Base-by-base conservation (phyloP, 345 rosid species). In the Eucalyptus pauciflora region DNA sequence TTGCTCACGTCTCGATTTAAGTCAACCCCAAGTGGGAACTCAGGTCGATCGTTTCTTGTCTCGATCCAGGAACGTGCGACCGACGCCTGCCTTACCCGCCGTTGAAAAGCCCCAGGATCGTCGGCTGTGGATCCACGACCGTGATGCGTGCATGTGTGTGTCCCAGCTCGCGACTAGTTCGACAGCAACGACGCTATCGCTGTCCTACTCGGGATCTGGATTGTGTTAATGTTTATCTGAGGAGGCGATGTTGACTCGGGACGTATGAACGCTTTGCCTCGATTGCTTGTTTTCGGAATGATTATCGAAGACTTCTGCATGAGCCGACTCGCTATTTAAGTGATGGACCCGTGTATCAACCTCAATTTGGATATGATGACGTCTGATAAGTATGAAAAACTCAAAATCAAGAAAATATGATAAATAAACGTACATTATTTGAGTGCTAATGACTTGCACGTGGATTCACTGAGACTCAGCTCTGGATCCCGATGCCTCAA, bases 381-480 rank as follows among this genome's bases (percentile, higher is more conserved):
- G 18, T 31, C 8, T 2, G 43, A 31, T 31, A 67, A 14, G 7
- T 67, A 67, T 8, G 41, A 16, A 31, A 6, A 16, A 31, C 22
- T 67, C 11, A 18, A 31, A 18, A 7, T 67, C 17, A 4, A 29
- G 1, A 14, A 27, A 62, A 15, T 2, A 4, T 4, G 18, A 7
- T 52, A 52, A 52, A 52, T 52, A 52, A 52, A 52, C 0, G 0
- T 52, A 25, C 25, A 52, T 4, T 20, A 52, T 20, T 52, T 52
- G 58, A 20, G 25, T 0, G 2, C 10, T 20, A 20, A 0, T 1
- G 2, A 52, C 10, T 52, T 52, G 25, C 25, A 18, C 10, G 2
- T 2, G 5, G 7, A 52, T 52, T 52, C 4, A 18, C 7, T 52
- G 56, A 52, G 22, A 4, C 4, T 52, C 10, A 4, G 0, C 2